Evolutionary conservation across 1,139 yeast species (phyloP).

Genomic region (Scheffersomyces stambukii): DNA sequence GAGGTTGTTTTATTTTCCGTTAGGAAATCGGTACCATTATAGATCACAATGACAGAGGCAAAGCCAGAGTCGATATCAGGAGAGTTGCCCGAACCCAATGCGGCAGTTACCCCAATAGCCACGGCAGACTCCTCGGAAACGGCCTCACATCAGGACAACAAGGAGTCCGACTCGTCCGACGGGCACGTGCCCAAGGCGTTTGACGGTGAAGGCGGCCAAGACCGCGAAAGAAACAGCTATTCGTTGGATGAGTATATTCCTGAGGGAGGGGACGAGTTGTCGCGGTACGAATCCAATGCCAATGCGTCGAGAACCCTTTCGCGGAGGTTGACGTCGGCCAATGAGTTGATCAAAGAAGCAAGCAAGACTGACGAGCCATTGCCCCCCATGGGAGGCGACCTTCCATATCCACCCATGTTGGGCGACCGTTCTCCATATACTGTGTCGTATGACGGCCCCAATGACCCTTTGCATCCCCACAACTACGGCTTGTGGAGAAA

Average conservation of each 20-base stretch:
- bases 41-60: too few relatives aligned
- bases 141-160: too few relatives aligned
- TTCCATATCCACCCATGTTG: conserved; percentile 32
- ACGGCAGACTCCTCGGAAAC: too few relatives aligned
- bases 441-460: conserved; percentile 43
- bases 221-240: not conserved
- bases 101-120: too few relatives aligned
- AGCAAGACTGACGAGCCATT: conserved; percentile 24
- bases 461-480: conserved; percentile 47
- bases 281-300: conserved; percentile 24
- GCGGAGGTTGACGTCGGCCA: conserved; percentile 31
- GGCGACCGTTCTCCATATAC: conserved; percentile 31
- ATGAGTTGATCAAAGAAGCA: conserved; percentile 37
- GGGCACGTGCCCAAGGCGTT: conserved; percentile 1
- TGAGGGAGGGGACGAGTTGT: conserved; percentile 16
- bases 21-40: too few relatives aligned
- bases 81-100: too few relatives aligned
- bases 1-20: too few relatives aligned
- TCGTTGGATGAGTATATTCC: not conserved
- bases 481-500: conserved; percentile 40
- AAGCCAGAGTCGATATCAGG: too few relatives aligned
- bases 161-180: too few relatives aligned
- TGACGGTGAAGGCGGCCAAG: conserved; percentile 1
- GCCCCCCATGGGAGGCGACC: conserved; percentile 36
- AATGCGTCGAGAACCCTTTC: conserved; percentile 23